Evolutionary conservation across 2,329 filamentous ascomycete species (phyloP).

Genomic region (Fusarium cyanostomum): DNA sequence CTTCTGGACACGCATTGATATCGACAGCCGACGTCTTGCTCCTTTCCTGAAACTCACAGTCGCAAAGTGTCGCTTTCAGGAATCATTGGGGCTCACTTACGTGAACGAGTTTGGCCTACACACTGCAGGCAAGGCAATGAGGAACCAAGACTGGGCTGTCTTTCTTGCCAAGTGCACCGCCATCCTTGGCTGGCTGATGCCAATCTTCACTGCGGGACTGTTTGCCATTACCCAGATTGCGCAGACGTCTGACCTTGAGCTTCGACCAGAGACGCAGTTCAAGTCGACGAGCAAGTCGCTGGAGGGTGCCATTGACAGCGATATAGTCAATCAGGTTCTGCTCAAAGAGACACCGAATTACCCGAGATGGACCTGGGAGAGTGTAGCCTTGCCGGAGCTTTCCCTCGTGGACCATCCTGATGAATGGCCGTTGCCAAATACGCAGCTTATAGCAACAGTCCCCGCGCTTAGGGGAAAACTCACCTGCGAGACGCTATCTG

Average conservation of each 20-base stretch:
- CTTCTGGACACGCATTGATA: slow-evolving; percentile 41
- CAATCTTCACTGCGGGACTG: slow-evolving; percentile 43
- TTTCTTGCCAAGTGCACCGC: slow-evolving; percentile 39
- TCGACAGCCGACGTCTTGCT: slow-evolving; percentile 40
- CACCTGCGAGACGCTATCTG: slow-evolving; percentile 34
- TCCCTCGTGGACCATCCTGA: slow-evolving; percentile 23
- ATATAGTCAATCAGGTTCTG: slow-evolving; percentile 32
- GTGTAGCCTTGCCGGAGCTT: slow-evolving; percentile 38
- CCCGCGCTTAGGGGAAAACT: slow-evolving; percentile 31
- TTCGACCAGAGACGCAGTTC: slow-evolving; percentile 36
- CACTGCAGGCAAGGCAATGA: slow-evolving; percentile 40
- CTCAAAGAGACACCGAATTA: slow-evolving; percentile 35
- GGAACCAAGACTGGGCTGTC: slow-evolving; percentile 41
- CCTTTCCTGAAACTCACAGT: slow-evolving; percentile 39
- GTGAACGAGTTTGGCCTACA: slow-evolving; percentile 42
- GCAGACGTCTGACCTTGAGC: slow-evolving; percentile 32
- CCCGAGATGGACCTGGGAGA: slow-evolving; percentile 42
- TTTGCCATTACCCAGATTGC: slow-evolving; percentile 37
- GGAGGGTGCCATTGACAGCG: slow-evolving; percentile 18
- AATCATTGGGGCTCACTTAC: slow-evolving; percentile 41
- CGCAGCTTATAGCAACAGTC: slow-evolving; percentile 32
- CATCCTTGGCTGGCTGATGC: slow-evolving; percentile 43
- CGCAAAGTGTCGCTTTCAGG: slow-evolving; percentile 35
- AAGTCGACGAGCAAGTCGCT: slow-evolving; percentile 33
- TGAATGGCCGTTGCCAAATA: slow-evolving; percentile 39